phyloP scores from a whole-genome alignment of 306 rosid species.

The Glycyrrhiza uralensis region DNA sequence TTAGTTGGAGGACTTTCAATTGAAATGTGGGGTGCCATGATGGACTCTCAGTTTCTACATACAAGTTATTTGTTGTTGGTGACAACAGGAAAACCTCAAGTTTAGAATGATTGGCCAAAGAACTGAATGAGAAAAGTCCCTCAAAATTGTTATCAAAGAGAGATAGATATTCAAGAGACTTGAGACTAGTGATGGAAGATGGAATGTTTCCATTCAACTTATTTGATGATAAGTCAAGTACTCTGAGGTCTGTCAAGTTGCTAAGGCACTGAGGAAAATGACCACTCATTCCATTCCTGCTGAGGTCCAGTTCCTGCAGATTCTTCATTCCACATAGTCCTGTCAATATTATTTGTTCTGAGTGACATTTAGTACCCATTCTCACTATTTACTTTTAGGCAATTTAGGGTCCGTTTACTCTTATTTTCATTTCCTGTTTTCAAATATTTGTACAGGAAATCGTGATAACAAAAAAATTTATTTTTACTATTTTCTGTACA shows the following conservation, averaged over 20 bases:
- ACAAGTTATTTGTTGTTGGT: background rate
- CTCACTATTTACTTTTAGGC: no score
- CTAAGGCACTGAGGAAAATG: background rate
- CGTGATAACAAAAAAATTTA: no score
- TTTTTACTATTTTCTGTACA: no score
- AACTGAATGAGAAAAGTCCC: background rate
- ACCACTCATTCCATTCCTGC: background rate
- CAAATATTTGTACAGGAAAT: no score
- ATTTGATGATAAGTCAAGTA: background rate
- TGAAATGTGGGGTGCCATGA: slow-evolving; percentile 12
- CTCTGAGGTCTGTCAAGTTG: background rate
- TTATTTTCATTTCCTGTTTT: no score
- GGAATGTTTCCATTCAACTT: background rate
- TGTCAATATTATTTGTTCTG: background rate
- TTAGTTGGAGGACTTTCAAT: background rate
- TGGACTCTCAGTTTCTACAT: slow-evolving; percentile 20
- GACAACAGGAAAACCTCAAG: background rate
- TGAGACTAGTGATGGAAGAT: background rate
- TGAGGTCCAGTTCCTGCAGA: background rate
- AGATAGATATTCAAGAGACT: background rate
- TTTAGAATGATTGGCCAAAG: background rate
- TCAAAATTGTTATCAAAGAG: background rate
- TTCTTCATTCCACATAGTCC: background rate
- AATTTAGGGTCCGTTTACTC: no score
- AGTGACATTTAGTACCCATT: no score